phyloP scores from a whole-genome alignment of 805 yeast species.

The Zygoascus flipseniorum region DNA sequence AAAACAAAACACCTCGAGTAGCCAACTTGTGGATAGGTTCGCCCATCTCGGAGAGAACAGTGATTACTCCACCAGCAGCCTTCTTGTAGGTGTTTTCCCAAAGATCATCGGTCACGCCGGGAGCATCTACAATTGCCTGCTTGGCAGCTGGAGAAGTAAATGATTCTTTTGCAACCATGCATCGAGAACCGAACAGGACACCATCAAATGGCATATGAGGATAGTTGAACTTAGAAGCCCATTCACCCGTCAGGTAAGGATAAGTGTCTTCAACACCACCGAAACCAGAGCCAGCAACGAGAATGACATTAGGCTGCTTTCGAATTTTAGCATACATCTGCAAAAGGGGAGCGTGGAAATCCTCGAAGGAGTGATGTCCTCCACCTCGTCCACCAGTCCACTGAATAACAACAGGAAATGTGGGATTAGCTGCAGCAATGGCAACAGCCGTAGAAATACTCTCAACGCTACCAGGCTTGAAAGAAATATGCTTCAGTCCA shows the following conservation, averaged over 20 bases:
- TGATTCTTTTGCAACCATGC: constrained; percentile 96
- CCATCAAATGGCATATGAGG: constrained; percentile 99
- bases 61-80: constrained; percentile 94
- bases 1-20: constrained; percentile 92
- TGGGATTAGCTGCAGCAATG: constrained; percentile 93
- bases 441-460: constrained; percentile 77
- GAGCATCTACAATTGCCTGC: constrained; percentile 77
- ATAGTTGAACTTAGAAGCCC: constrained; percentile 81
- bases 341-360: constrained; percentile 94
- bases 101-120: constrained; percentile 79
- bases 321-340: constrained; percentile 95
- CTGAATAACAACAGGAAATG: constrained; percentile 93
- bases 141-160: constrained; percentile 91
- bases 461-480: constrained; percentile 97
- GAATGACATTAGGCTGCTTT: constrained; percentile 77
- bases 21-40: constrained; percentile 99
- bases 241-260: constrained; percentile 94
- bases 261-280: constrained; percentile 96
- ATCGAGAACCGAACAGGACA: constrained; percentile 90
- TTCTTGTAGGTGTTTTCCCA: constrained; percentile 95
- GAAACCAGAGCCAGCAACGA: constrained; percentile 97
- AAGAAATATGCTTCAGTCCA: constrained; percentile 87
- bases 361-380: constrained; percentile 99
- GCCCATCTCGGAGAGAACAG: constrained; percentile 98
- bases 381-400: constrained; percentile 99